Evolutionary conservation across 2,329 filamentous ascomycete species (phyloP).

Genomic region (Talaromyces sp.): DNA sequence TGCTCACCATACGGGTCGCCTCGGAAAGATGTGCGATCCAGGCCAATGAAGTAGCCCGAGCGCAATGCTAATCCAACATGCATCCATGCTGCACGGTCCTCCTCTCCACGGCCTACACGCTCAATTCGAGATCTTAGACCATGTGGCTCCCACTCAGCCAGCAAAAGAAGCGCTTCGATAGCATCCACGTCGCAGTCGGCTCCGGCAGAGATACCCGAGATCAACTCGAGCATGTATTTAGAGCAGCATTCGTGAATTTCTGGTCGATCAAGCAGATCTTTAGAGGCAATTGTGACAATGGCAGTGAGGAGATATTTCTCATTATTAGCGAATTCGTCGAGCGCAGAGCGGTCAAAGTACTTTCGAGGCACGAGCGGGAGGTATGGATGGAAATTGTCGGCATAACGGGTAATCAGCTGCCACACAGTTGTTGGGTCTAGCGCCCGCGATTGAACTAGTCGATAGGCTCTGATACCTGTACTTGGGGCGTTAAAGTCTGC

Average conservation of each 20-base stretch:
- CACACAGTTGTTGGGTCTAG: conserved; percentile 55
- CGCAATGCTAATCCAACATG: conserved; percentile 71
- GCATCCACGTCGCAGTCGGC: conserved; percentile 70
- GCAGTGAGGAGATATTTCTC: conserved; percentile 71
- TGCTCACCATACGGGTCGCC: conserved; percentile 63
- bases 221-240: conserved; percentile 69
- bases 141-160: conserved; percentile 74
- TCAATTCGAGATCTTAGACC: conserved; percentile 62
- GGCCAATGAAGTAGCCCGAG: conserved; percentile 69
- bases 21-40: conserved; percentile 69
- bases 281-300: conserved; percentile 70
- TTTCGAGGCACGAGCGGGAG: conserved; percentile 67
- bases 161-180: conserved; percentile 68
- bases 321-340: conserved; percentile 60
- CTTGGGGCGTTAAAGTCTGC: conserved; percentile 29
- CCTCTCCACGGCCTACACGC: conserved; percentile 69
- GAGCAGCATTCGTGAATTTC: conserved; percentile 68
- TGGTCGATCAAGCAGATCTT: conserved; percentile 67
- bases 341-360: conserved; percentile 57
- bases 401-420: conserved; percentile 61
- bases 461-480: conserved; percentile 45
- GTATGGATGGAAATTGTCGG: conserved; percentile 68
- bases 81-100: conserved; percentile 77
- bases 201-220: conserved; percentile 68
- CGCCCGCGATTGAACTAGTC: conserved; percentile 47